Percentiles rank a stretch among this genome's conserved stretches.
Evolutionary conservation across 192 early-diverging fungal genomes (phyloP).

Genomic region (Coemansia sp.): DNA sequence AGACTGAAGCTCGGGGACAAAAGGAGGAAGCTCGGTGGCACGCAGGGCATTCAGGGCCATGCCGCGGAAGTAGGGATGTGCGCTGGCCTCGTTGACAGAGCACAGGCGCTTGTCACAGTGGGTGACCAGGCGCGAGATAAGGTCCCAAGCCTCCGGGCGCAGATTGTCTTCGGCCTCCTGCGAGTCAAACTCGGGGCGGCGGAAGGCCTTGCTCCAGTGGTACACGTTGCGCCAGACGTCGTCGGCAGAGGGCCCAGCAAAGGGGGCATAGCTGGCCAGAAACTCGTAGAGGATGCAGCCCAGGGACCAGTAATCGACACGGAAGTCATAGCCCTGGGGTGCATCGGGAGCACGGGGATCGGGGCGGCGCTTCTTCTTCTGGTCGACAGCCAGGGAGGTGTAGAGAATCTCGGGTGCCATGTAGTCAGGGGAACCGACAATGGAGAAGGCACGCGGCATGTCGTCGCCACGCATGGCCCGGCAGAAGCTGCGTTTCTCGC

Average conservation of each 20-base stretch:
- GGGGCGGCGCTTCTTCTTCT: conserved; percentile 28
- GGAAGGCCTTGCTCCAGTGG: conserved; percentile 74
- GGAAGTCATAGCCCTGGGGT: conserved; percentile 65
- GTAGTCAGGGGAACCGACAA: conserved; percentile 91
- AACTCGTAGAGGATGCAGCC: conserved; percentile 80
- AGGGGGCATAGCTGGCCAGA: conserved; percentile 71
- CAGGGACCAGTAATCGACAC: conserved; percentile 74
- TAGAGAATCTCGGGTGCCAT: conserved; percentile 88
- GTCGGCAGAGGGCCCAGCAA: conserved; percentile 63
- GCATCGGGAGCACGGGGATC: conserved; percentile 71
- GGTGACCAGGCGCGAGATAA: conserved; percentile 63
- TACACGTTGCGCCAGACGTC: conserved; percentile 85
- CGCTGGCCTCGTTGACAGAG: conserved; percentile 57
- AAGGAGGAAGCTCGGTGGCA: conserved; percentile 65
- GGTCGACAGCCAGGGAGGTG: conserved; percentile 51
- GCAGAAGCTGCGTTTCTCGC: conserved; percentile 50
- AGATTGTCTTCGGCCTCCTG: conserved; percentile 76
- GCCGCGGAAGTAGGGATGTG: conserved; percentile 61
- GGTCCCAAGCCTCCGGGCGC: conserved; percentile 71
- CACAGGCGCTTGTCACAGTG: conserved; percentile 55
- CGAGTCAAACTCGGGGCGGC: conserved; percentile 74
- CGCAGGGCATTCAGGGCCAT: conserved; percentile 60
- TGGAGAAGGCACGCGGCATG: conserved; percentile 67
- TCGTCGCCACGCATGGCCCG: conserved; percentile 54
- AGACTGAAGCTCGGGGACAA: conserved; percentile 71